Evolutionary conservation across 352 stramenopile genomes (phyloP), one percentile per base, ranked within the genome.

Genomic region (Phytopythium boreale): DNA sequence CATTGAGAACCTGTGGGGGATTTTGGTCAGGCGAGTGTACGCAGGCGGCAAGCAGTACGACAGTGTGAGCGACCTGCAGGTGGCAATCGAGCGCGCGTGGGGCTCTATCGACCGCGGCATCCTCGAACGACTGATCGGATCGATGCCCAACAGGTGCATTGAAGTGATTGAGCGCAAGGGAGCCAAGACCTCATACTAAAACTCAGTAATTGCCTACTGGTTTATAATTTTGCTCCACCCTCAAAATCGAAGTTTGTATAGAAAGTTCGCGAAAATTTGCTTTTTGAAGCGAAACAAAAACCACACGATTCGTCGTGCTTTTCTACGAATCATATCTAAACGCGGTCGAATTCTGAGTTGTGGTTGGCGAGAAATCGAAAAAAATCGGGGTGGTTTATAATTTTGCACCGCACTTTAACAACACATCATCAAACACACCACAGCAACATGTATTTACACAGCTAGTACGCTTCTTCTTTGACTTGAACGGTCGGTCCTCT

Each of bases 1-100:
- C 5, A 75, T 69, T 1, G 59, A 74, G 24, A 67, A 62, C 17
- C 29, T 74, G 9, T 71, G 59, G 68, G 57, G 61, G 6, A 27
- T 72, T 4, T 43, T 71, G 1, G 51, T 58, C 3, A 46, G 65
- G 8, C 36, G n/a, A 10, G 59, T 75, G 0, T 75, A 71, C 34
- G 50, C 60, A 17, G 34, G 62, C 37, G 61, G 64, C 22, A 9
- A 31, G 9, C 56, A 72, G 20, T 72, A 46, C 41, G 17, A 2
- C 14, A 14, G n/a, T 46, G 41, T 46, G 14, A 9, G 17, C 41
- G 41, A 46, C 1, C 41, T 46, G 1, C 17, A 12, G 1, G 7
- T 4, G 41, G 41, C 41, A 12, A 46, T 46, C 8, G 41, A 46
- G 12, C n/a, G 8, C 2, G 17, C 41, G 41, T 20, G 41, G 41